Base-by-base conservation (phyloP, 768 basidiomycete genomes). In the Podaxis sp. region DNA sequence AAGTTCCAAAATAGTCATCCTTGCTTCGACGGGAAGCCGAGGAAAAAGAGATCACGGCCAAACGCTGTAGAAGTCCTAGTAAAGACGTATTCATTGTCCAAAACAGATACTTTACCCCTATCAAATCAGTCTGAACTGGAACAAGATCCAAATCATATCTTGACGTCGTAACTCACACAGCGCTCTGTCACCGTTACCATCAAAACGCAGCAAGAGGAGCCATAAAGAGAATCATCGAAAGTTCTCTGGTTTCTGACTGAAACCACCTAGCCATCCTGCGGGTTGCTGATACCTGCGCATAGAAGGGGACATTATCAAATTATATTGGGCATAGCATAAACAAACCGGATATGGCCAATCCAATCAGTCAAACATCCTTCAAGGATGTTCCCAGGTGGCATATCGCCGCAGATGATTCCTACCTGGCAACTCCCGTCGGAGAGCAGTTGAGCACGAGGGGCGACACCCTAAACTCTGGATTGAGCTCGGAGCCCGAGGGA, bases 131-230 rank as follows among this genome's bases (percentile, higher is more conserved):
- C 10, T 13, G 36, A 40, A 52, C 17, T 20, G 30, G 59, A 28
- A 53, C 52, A 24, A 60, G 51, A 60, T 60, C 51, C 36, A 36
- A 59, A 50, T 41, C 51, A 60, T n/a, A 8, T 38, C 58, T 36
- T 24, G 37, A 46, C 52, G 28, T 33, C 11, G 60, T 37, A 55
- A 62, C 60, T 33, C 52, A 55, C 28, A 41, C 37, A 13, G 28
- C 20, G 40, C 36, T 20, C 26, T 33, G 41, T 55, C 60, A 56
- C 33, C 36, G 48, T 62, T 51, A 30, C 37, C 48, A 55, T 48
- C 52, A 55, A 46, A 15, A 51, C 12, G 22, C 49, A 62, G 28
- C n/a, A 44, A 55, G n/a, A 38, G 59, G 51, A 52, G n/a, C 15
- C 60, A 51, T 10, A 46, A 15, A 55, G 40, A 26, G 37, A 33